Evolutionary conservation across 1,139 yeast genomes (phyloP).

Genomic region (Arxiozyma slooffiae): DNA sequence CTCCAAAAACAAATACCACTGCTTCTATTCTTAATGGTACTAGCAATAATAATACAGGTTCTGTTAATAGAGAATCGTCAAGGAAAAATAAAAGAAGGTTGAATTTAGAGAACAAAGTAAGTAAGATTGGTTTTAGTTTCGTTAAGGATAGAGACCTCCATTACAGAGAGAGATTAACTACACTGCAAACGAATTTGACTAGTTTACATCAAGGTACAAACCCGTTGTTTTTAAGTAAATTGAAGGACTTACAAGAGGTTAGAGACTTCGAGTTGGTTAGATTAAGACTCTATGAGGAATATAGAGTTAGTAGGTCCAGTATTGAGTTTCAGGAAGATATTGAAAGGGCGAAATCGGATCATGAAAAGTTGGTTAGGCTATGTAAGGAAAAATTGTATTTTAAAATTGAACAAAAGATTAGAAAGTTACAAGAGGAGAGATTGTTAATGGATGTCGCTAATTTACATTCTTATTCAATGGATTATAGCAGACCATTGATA

Average conservation of each 20-base stretch:
- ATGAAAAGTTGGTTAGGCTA: slow-evolving; percentile 66
- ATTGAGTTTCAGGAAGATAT: slow-evolving; percentile 71
- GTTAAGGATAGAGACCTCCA: slow-evolving; percentile 61
- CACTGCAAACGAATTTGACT: slow-evolving; percentile 65
- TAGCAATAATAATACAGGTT: no score
- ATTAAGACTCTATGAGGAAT: slow-evolving; percentile 74
- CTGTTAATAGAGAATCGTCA: slow-evolving; percentile 7
- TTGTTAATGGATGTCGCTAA: slow-evolving; percentile 77
- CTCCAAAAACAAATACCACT: not conserved
- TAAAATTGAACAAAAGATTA: slow-evolving; percentile 68
- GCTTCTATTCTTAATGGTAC: no score
- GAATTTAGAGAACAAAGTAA: slow-evolving; percentile 55
- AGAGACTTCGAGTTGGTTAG: slow-evolving; percentile 75
- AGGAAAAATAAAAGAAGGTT: slow-evolving; percentile 49
- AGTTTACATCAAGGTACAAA: slow-evolving; percentile 78
- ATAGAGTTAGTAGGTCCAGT: slow-evolving; percentile 69
- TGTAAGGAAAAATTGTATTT: slow-evolving; percentile 78
- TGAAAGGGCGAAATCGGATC: slow-evolving; percentile 64
- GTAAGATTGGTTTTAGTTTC: slow-evolving; percentile 58
- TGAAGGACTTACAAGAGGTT: slow-evolving; percentile 60
- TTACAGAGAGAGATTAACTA: slow-evolving; percentile 65
- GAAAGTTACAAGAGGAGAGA: slow-evolving; percentile 81
- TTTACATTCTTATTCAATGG: slow-evolving; percentile 44
- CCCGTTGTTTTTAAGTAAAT: slow-evolving; percentile 44
- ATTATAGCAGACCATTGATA: slow-evolving; percentile 31